phyloP scores from a whole-genome alignment of 2,329 filamentous ascomycete genomes.

The Talaromyces marneffei region DNA sequence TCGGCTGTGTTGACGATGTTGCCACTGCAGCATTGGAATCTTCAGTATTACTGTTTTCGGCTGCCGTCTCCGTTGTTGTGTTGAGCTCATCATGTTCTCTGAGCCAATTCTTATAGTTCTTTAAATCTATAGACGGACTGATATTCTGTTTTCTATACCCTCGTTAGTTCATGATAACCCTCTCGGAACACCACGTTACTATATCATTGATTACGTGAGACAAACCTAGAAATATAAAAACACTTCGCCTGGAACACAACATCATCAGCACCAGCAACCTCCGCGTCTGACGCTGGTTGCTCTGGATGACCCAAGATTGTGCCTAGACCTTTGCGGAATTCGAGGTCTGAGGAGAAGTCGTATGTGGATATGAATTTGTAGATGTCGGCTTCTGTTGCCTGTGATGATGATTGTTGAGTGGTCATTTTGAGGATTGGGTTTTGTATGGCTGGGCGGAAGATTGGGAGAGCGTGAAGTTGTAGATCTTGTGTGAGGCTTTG shows the following conservation, averaged over 20 bases:
- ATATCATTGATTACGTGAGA: not conserved
- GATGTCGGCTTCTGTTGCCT: conserved; percentile 11
- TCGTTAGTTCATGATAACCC: not conserved
- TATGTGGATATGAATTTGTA: conserved; percentile 36
- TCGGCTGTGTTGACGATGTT: conserved; percentile 1
- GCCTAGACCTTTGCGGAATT: conserved; percentile 45
- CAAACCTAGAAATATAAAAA: conserved; percentile 44
- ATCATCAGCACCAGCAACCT: conserved; percentile 36
- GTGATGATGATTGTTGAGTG: not conserved
- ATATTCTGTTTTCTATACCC: conserved; percentile 33
- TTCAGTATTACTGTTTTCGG: not conserved
- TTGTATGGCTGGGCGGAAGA: no score
- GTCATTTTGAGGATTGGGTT: conserved; percentile 8
- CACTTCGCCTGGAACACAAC: conserved; percentile 43
- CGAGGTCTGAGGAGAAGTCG: conserved; percentile 36
- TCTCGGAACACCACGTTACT: not conserved
- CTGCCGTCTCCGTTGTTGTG: not conserved
- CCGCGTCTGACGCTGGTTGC: conserved; percentile 33
- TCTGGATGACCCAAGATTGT: conserved; percentile 41
- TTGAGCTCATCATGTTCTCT: not conserved
- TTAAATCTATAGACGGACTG: conserved; percentile 53
- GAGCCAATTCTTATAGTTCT: conserved; percentile 62
- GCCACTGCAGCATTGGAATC: not conserved
- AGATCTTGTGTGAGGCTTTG: not conserved
- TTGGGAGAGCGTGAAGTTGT: not conserved